A percentile compares a stretch with the other conserved stretches of the same genome.
phyloP scores from a whole-genome alignment of 176 grass and related monocot species.

The Urochloa ruziziensis region DNA sequence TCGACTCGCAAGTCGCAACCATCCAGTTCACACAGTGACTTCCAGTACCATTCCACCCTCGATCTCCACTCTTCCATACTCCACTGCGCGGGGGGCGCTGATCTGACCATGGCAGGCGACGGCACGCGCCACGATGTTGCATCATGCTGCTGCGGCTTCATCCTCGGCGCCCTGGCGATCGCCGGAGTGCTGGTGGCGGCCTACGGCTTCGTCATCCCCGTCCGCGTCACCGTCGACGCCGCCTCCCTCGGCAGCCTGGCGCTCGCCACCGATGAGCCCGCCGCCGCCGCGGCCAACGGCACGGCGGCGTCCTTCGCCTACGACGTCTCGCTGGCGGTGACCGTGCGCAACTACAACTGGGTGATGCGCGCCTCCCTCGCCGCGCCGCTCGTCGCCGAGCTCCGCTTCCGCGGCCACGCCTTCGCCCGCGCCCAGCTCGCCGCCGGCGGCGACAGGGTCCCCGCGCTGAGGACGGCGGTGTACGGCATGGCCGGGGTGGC shows the following conservation, averaged over 20 bases:
- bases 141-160: too few species aligned
- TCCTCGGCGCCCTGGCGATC: too few species aligned
- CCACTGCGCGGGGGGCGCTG: too few species aligned
- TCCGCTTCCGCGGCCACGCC: neutral
- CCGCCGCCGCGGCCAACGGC: too few species aligned
- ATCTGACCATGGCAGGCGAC: too few species aligned
- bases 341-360: neutral
- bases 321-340: neutral
- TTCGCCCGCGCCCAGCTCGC: neutral
- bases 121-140: too few species aligned
- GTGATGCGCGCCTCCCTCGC: neutral
- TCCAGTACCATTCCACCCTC: too few species aligned
- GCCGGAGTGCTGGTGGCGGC: too few species aligned
- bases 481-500: neutral
- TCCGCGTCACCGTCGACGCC: neutral
- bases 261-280: neutral
- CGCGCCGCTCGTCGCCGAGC: neutral
- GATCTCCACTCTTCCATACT: too few species aligned
- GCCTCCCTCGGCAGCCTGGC: neutral
- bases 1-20: too few species aligned
- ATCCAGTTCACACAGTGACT: too few species aligned
- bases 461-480: neutral
- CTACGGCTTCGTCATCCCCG: neutral
- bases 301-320: neutral
- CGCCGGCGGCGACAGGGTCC: neutral